These are phyloP conservation scores for Cylindrotheca closterium DNA, from an alignment of 108 stramenopile genomes.

Conservation along the genomic window DNA sequence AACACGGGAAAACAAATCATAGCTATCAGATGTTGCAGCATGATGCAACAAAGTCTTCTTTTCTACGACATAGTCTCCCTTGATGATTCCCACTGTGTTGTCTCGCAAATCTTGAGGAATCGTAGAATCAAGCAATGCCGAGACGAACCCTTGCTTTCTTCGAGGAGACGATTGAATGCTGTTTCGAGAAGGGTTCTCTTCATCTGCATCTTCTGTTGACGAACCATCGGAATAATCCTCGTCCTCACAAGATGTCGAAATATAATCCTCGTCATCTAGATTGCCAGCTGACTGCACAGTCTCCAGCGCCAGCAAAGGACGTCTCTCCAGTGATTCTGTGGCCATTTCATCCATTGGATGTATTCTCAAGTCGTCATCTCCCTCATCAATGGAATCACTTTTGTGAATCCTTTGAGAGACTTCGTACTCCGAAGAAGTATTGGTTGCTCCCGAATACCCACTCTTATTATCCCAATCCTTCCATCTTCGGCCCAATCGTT, in stretches of 20 bases:
- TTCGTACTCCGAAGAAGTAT: slow-evolving; percentile 44
- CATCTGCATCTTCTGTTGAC: neutral
- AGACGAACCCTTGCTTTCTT: slow-evolving; percentile 65
- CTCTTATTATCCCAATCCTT: slow-evolving; percentile 32
- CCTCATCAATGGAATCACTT: slow-evolving; percentile 23
- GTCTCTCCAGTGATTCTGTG: slow-evolving; percentile 7
- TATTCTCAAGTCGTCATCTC: slow-evolving; percentile 30
- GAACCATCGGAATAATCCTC: slow-evolving; percentile 11
- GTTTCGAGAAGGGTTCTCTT: slow-evolving; percentile 16
- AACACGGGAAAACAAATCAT: slow-evolving; percentile 73
- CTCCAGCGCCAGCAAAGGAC: slow-evolving; percentile 12
- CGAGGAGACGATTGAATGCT: slow-evolving; percentile 13
- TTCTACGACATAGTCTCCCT: slow-evolving; percentile 81
- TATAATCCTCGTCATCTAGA: slow-evolving; percentile 16
- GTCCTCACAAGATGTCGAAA: neutral
- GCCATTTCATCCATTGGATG: slow-evolving; percentile 36
- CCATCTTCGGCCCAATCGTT: slow-evolving; percentile 33
- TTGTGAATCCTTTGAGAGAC: neutral
- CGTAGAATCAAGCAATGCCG: slow-evolving; percentile 76
- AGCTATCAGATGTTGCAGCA: slow-evolving; percentile 84
- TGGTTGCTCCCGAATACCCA: slow-evolving; percentile 39
- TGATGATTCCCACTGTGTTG: slow-evolving; percentile 82
- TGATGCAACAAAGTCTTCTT: slow-evolving; percentile 85
- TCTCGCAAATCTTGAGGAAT: slow-evolving; percentile 82
- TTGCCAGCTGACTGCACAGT: slow-evolving; percentile 3